Evolutionary conservation across 176 grass and related monocot genomes (phyloP).

Genomic region (Juncus inflexus): DNA sequence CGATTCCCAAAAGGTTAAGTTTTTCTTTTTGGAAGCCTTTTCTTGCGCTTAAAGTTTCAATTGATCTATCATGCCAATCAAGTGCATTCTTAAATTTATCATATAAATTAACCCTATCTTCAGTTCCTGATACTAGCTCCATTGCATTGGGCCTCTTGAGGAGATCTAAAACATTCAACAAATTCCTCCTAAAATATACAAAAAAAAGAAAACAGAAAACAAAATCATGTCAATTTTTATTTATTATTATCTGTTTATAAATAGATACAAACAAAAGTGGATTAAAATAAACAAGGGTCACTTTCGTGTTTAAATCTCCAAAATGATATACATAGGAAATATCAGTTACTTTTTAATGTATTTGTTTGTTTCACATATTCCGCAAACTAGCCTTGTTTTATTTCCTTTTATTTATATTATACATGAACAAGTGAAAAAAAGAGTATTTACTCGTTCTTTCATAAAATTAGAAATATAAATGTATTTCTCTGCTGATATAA

Average conservation of each 20-base stretch:
- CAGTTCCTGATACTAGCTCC: slow-evolving; percentile 79
- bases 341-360: too few relatives aligned
- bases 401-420: too few relatives aligned
- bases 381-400: too few relatives aligned
- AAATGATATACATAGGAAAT: too few relatives aligned
- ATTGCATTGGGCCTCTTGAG: slow-evolving; percentile 75
- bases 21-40: slow-evolving; percentile 66
- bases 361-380: too few relatives aligned
- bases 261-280: too few relatives aligned
- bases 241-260: background rate
- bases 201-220: background rate
- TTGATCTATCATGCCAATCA: slow-evolving; percentile 52
- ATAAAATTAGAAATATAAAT: too few relatives aligned
- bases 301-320: too few relatives aligned
- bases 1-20: slow-evolving; percentile 68
- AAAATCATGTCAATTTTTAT: background rate
- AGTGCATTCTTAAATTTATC: slow-evolving; percentile 72
- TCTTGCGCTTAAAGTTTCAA: slow-evolving; percentile 55
- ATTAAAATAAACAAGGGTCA: too few relatives aligned
- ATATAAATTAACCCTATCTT: slow-evolving; percentile 69
- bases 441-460: too few relatives aligned
- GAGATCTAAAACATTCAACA: slow-evolving; percentile 89
- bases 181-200: slow-evolving; percentile 57
- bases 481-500: slow-evolving; percentile 50
- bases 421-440: too few relatives aligned